Evolutionary conservation across 768 basidiomycete species (phyloP).

Genomic region (Serendipita sp.): DNA sequence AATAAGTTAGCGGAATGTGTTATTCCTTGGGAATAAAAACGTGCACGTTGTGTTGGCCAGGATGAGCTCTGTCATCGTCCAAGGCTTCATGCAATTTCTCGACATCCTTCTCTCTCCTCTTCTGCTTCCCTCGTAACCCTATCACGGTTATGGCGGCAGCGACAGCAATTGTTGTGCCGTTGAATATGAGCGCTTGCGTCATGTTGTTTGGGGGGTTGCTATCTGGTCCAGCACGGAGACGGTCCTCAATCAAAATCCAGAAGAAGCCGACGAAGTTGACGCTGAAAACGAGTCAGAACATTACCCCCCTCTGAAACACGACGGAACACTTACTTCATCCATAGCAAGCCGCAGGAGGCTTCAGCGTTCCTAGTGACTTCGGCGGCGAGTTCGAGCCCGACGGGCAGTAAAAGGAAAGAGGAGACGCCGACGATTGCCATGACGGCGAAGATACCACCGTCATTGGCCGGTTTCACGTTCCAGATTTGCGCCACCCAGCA

Average conservation of each 20-base stretch:
- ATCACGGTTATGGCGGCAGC: conserved; percentile 28
- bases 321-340: conserved; percentile 29
- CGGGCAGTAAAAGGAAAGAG: conserved; percentile 56
- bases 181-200: conserved; percentile 50
- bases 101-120: conserved; percentile 4
- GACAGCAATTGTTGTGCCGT: conserved; percentile 34
- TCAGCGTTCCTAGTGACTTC: conserved; percentile 72
- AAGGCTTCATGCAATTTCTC: neutral
- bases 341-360: conserved; percentile 58
- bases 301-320: neutral
- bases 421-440: conserved; percentile 53
- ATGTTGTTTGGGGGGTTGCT: conserved; percentile 65
- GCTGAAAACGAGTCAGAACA: conserved; percentile 15
- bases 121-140: conserved; percentile 32
- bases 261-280: conserved; percentile 47
- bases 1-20: too few relatives aligned
- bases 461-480: conserved; percentile 52
- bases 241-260: conserved; percentile 48
- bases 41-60: neutral
- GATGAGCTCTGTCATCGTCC: neutral
- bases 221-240: conserved; percentile 44
- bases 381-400: conserved; percentile 61
- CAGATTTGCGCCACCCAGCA: conserved; percentile 39
- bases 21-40: neutral
- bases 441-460: conserved; percentile 44